These are phyloP conservation scores for Hirsutella thompsonii DNA, from an alignment of 2,329 filamentous ascomycete species.

Conservation along the genomic window DNA sequence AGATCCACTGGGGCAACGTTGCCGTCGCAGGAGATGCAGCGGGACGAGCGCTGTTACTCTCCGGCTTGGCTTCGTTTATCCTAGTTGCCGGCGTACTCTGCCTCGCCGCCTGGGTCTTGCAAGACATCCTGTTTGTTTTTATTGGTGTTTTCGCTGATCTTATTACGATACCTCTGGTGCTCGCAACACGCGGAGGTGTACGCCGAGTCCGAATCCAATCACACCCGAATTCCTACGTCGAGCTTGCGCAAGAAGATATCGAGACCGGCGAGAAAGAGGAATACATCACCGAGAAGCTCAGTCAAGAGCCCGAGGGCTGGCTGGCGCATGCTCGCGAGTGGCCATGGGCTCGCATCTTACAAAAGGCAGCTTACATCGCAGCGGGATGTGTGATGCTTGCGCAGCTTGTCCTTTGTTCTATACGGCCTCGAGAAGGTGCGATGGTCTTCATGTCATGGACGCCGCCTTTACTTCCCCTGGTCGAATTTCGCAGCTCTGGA, in stretches of 20 bases:
- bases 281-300: neutral
- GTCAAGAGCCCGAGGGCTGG: neutral
- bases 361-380: slow-evolving; percentile 7
- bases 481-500: slow-evolving; percentile 17
- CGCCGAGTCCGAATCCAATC: neutral
- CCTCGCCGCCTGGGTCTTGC: slow-evolving; percentile 8
- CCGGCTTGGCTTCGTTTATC: slow-evolving; percentile 9
- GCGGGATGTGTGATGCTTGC: slow-evolving; percentile 13
- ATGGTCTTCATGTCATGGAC: slow-evolving; percentile 22
- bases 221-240: slow-evolving; percentile 1
- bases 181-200: neutral
- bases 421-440: slow-evolving; percentile 17
- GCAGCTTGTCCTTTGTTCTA: slow-evolving; percentile 10
- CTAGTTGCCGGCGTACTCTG: neutral
- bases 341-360: neutral
- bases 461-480: slow-evolving; percentile 16
- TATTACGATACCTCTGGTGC: slow-evolving; percentile 6
- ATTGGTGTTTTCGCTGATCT: slow-evolving; percentile 9
- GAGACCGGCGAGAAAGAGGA: slow-evolving; percentile 4
- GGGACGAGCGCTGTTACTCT: slow-evolving; percentile 12
- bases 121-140: slow-evolving; percentile 10
- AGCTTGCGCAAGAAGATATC: slow-evolving; percentile 5
- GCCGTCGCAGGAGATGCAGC: slow-evolving; percentile 12
- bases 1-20: slow-evolving; percentile 17
- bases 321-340: neutral